Evolutionary conservation across 495 filamentous ascomycete genomes (phyloP).

Genomic region (Sabuloglossum arenarium): DNA sequence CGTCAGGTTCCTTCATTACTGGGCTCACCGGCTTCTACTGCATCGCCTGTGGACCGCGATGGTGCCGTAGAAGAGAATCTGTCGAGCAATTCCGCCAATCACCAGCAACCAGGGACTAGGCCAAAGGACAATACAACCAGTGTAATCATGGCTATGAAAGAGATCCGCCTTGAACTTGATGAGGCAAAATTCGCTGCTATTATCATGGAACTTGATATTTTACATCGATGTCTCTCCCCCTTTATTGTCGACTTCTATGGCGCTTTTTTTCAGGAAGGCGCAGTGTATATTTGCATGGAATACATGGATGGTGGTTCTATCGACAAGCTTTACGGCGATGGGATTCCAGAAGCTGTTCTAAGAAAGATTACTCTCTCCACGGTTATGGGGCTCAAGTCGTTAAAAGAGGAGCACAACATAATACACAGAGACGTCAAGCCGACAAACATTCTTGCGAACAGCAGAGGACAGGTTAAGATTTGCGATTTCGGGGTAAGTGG

Average conservation of each 20-base stretch:
- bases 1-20: conserved; percentile 18
- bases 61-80: neutral
- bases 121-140: conserved; percentile 25
- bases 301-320: conserved; percentile 99
- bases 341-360: conserved; percentile 72
- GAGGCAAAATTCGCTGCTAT: conserved; percentile 93
- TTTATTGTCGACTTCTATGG: conserved; percentile 98
- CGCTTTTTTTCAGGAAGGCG: conserved; percentile 96
- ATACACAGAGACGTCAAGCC: conserved; percentile 98
- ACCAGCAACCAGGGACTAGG: conserved; percentile 8
- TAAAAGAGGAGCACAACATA: conserved; percentile 98
- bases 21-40: conserved; percentile 5
- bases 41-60: neutral
- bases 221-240: conserved; percentile 85
- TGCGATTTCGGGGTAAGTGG: conserved; percentile 97
- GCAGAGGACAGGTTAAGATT: conserved; percentile 81
- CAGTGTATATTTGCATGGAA: conserved; percentile 98
- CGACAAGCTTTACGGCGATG: conserved; percentile 88
- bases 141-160: conserved; percentile 96
- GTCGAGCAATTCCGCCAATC: conserved; percentile 3
- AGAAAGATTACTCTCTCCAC: conserved; percentile 86
- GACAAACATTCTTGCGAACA: conserved; percentile 90
- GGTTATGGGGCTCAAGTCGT: conserved; percentile 68
- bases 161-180: conserved; percentile 90
- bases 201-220: conserved; percentile 92